A percentile compares a stretch with the other conserved stretches of the same genome.
Conservation (phyloP, 257 asterid genomes). For the Oldenlandia corymbosa region DNA sequence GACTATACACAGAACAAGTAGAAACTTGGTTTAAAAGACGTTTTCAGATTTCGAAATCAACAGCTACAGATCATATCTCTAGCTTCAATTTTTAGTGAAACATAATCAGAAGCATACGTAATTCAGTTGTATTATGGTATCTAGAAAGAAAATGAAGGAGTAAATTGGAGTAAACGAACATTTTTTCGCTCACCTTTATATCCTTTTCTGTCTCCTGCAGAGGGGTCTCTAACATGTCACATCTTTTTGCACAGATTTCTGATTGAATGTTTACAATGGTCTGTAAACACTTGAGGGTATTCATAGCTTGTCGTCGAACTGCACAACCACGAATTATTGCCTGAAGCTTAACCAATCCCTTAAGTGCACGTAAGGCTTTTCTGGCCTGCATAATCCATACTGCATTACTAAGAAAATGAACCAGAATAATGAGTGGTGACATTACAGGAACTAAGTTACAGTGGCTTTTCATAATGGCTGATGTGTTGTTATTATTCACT, state of each 20-base stretch:
- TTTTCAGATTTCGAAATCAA: no score
- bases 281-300: constrained; percentile 81
- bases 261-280: constrained; percentile 79
- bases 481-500: no score
- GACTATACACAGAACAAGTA: no score
- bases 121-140: neutral
- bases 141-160: neutral
- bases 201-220: constrained; percentile 44
- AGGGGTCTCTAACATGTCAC: constrained; percentile 40
- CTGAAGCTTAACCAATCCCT: constrained; percentile 86
- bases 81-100: no score
- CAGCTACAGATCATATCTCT: no score
- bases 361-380: constrained; percentile 79
- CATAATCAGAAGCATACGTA: no score
- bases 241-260: constrained; percentile 64
- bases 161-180: neutral
- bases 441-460: no score
- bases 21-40: no score
- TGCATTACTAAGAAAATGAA: no score
- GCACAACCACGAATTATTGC: constrained; percentile 94
- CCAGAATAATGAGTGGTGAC: no score
- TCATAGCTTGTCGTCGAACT: constrained; percentile 72
- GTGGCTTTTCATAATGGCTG: no score
- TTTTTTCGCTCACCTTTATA: constrained; percentile 42
- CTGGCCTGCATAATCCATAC: constrained; percentile 49